phyloP scores from a whole-genome alignment of 768 basidiomycete species.

The Boletus fagicola region DNA sequence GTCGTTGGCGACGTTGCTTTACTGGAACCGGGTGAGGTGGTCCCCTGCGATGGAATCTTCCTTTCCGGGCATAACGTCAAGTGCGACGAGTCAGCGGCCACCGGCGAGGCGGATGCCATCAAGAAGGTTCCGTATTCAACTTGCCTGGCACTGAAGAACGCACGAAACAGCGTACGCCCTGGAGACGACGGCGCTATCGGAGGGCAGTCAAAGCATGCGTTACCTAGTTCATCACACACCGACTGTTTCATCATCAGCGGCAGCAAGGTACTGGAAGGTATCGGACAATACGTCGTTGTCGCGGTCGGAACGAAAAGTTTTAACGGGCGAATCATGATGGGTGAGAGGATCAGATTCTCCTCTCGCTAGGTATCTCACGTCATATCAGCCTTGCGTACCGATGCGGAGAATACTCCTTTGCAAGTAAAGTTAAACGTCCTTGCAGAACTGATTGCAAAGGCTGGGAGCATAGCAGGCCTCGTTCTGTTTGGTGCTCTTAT shows the following conservation, averaged over 20 bases:
- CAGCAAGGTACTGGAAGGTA: conserved; percentile 90
- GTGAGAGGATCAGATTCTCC: conserved; percentile 41
- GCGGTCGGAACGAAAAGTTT: conserved; percentile 91
- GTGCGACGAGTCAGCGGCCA: conserved; percentile 95
- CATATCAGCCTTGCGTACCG: conserved; percentile 72
- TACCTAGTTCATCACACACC: conserved; percentile 47
- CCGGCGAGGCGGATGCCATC: conserved; percentile 95
- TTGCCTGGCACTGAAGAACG: conserved; percentile 52
- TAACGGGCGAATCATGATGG: conserved; percentile 97
- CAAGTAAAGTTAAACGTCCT: conserved; percentile 90
- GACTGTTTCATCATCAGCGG: conserved; percentile 94
- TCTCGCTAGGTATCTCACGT: neutral
- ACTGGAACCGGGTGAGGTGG: conserved; percentile 91
- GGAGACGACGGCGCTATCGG: conserved; percentile 26
- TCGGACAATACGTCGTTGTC: conserved; percentile 89
- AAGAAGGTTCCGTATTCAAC: conserved; percentile 81
- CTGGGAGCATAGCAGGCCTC: conserved; percentile 80
- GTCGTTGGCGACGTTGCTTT: conserved; percentile 92
- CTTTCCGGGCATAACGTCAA: conserved; percentile 88
- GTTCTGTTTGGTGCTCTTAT: conserved; percentile 80
- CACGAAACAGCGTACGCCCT: conserved; percentile 20
- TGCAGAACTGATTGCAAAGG: conserved; percentile 94
- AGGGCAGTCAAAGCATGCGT: conserved; percentile 16
- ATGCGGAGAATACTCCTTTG: conserved; percentile 86
- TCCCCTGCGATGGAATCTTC: conserved; percentile 96